Evolutionary conservation across 2,329 filamentous ascomycete genomes (phyloP), one percentile per base, ranked within the genome.

Genomic region (Apiospora malaysiana): DNA sequence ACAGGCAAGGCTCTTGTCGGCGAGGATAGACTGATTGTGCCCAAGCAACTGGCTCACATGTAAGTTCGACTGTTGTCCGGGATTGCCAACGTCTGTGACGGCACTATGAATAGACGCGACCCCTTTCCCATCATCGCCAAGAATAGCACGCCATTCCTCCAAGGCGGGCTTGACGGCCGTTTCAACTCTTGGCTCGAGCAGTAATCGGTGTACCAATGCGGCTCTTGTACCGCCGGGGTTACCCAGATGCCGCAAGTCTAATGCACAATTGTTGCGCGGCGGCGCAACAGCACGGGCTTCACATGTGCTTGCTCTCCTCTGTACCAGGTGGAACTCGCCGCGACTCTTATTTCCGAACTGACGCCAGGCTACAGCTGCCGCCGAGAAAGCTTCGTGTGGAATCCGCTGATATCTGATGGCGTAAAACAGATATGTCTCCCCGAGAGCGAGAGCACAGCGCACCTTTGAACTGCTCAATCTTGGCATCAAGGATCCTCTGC

Each of bases 391-490:
- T 63, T 63, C 56, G 32, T 63, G 56, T 14, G 56, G 56, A 27
- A 63, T 63, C 32, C 56, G 56, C 56, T 63, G 27, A 63, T 63
- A 21, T 18, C 3, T 14, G 18, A n/a, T 63, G 32, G 66, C 23
- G 8, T 40, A 32, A 63, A 40, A 8, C 76, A 92, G 89, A 76
- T 97, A 95, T 81, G 94, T 98, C 51, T 97, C 94, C 1, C 95
- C 95, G 2, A 92, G 95, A 66, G 89, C 88, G 73, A 92, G 95
- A 71, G 94, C 95, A 25, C 94, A 96, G 81, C 88, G 90, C 68
- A 98, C 95, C n/a, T 92, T 98, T 78, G 94, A 97, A 80, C 89
- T 98, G 66, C 90, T 98, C 37, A 89, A 93, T 75, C 84, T 97
- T 25, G 93, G 91, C 68, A 90, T 91, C 78, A 81, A 84, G n/a